Base-by-base conservation (phyloP, 768 basidiomycete species). In the Termitomyces sp. region DNA sequence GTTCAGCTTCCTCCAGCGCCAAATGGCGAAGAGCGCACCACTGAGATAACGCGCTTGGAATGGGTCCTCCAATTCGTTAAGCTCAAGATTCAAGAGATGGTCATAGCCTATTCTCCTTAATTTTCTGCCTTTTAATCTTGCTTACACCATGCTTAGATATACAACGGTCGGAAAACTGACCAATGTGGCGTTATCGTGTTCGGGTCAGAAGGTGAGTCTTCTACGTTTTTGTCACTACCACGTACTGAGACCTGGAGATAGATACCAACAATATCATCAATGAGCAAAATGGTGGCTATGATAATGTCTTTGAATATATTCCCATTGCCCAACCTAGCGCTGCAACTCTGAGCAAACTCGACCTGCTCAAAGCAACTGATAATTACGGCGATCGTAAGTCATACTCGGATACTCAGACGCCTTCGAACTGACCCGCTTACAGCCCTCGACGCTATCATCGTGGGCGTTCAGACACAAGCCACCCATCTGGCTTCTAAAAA, bases 71-170 rank as follows among this genome's bases (percentile, higher is more conserved):
- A 93, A 68, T 97, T 88, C 68, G 91, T 92, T 16, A 93, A 91
- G 70, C 81, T 93, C 63, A 94, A 94, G 71, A 82, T 95, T 36
- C 93, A 96, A 69, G 91, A 95, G 61, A 94, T 96, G 88, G 92
- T 91, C 18, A 58, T 16, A 16, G 20, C 13, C 26, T 53, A 20
- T 47, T 5, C 16, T 41, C 20, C 16, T 55, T 53, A n/a, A 47
- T 7, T 13, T 41, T 23, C 18, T 55, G 52, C 28, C 48, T 26
- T 36, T 12, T 1, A 32, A 13, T 33, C 26, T 23, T 43, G 16
- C 43, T 55, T 55, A 60, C 41, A 32, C 57, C 55, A 33, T 44
- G 48, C 30, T 18, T 63, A 98, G 95, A 94, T 98, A 64, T 94
- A 87, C 68, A 85, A 90, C 64, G 91, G 88, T 14, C 81, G 95